Percentiles rank a stretch among this genome's conserved stretches.
These are phyloP conservation scores for Blastobotrys capitulatus DNA, from an alignment of 1,139 yeast species.

Conservation along the genomic window DNA sequence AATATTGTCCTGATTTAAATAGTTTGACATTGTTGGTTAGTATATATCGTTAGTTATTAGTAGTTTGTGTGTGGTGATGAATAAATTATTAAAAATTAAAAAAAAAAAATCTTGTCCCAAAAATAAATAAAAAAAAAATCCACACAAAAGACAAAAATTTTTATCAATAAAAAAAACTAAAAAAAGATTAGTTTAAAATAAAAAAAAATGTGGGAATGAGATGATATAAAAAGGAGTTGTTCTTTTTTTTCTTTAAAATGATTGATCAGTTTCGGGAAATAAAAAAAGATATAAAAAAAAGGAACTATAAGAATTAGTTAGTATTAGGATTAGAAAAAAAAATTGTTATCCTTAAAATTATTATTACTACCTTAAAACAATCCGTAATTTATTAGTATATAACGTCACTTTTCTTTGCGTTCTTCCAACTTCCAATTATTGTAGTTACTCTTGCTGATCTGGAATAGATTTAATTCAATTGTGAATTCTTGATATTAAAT, in stretches of 20 bases:
- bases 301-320: neutral
- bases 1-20: constrained; percentile 29
- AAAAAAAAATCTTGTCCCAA: neutral
- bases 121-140: neutral
- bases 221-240: neutral
- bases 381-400: no score
- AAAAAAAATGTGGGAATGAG: neutral
- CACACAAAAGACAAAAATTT: no score
- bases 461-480: no score
- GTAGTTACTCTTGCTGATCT: no score
- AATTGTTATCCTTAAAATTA: no score
- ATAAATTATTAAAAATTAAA: neutral
- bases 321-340: no score
- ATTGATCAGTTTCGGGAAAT: neutral
- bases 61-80: no score
- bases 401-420: no score
- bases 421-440: no score
- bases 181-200: neutral
- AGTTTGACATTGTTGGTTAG: constrained; percentile 8
- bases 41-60: no score
- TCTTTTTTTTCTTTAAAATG: neutral
- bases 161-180: neutral
- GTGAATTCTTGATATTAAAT: no score
- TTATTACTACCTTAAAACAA: no score
- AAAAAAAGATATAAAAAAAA: neutral